Base-by-base conservation (phyloP, 2,329 filamentous ascomycete species). In the Xenoacremonium recifei region DNA sequence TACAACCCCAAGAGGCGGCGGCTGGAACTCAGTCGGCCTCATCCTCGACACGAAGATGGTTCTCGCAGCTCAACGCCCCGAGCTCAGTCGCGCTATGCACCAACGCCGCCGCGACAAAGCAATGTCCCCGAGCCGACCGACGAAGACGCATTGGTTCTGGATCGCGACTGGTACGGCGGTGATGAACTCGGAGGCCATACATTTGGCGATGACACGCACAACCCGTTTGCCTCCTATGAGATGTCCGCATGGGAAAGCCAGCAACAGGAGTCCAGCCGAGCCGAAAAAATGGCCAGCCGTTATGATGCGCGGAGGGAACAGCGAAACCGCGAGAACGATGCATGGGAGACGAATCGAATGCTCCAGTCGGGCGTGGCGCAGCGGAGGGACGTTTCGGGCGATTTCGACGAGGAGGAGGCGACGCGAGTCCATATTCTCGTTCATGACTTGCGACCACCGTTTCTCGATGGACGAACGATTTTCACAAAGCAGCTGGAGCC, bases 311-410 rank as follows among this genome's bases (percentile, higher is more conserved):
- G 87, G 37, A 84, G 85, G 47, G 76, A 89, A 44, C 89, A 96
- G 66, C 88, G 91, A 56, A 89, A 96, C 64, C 90, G 87, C 61
- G 93, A 99, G 61, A 90, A 93, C 32, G 93, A 99, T 67, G 92
- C 91, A 0, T 99, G 93, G 93, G 95, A 99, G 67, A 93, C 92
- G 13, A 99, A 99, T 64, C 87, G 93, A 45, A 97, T 99, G 93
- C 76, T 99, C 47, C 93, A 91, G 1, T 96, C 91, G 16, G 92
- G 92, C 42, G 91, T 99, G 15, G 93, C 93, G 15, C 95, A 99
- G 65, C 76, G 92, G 59, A 76, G 89, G 53, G 88, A 93, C 57
- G 81, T 89, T 61, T 84, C 84, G 18, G 77, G 80, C 35, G 89
- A 93, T 60, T 95, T 96, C 58, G 85, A 95, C 50, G 93, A 99